Evolutionary conservation across 208 protist genomes (phyloP), one percentile per base, ranked within the genome.

Genomic region (Crithidia sp.): DNA sequence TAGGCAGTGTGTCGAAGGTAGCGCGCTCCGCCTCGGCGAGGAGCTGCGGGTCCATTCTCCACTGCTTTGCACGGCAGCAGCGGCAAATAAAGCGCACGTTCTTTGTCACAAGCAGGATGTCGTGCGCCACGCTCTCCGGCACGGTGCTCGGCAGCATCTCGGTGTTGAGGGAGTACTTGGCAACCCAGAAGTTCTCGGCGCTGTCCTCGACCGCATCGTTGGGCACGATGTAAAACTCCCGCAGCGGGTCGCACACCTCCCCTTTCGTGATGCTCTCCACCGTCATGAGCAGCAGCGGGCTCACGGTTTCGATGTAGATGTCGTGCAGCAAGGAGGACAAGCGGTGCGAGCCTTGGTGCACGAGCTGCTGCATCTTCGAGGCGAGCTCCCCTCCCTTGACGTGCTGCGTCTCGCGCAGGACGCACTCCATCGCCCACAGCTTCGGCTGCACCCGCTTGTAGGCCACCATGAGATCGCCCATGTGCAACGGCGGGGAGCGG

Each of bases 111-210:
- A 89, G 69, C 55, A 86, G 63, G 41, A 91, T 82, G 53, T 84
- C 76, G 55, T 91, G 81, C 12, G 86, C 86, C 5, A 89, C 71
- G 39, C 36, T 55, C 10, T 57, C 58, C 13, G 74, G 45, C 19
- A 91, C 74, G 5, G 86, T 91, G 28, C 78, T 85, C 47, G 86
- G 86, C n/a, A 91, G 74, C 86, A 91, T 91, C 17, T 77, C 65
- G 39, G 79, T 75, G 10, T 77, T 68, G 53, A 91, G 82, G 13
- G 68, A 53, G 79, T 82, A 91, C 60, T 82, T 84, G 41, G 69
- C 63, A 2, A 80, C 73, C 84, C 86, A 91, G 52, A 87, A 89
- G 19, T 70, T 57, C 37, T 91, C 86, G 37, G 86, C 77, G 5
- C 66, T 77, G 59, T 87, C 82, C 10, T 87, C 87, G 55, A 89